These are phyloP conservation scores for Gossypium thurberi DNA, from an alignment of 345 rosid genomes.

Conservation along the genomic window DNA sequence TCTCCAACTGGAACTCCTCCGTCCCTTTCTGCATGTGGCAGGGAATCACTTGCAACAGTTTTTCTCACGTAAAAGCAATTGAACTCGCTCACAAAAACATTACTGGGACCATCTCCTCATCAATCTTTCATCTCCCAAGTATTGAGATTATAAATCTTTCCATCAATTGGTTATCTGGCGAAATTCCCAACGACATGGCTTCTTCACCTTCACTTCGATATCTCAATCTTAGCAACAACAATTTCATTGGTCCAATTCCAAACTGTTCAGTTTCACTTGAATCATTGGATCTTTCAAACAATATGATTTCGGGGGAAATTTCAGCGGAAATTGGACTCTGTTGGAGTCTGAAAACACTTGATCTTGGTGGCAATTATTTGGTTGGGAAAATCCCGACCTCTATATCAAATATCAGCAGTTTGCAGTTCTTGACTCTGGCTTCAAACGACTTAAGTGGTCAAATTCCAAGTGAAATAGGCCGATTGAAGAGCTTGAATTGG, in stretches of 20 bases:
- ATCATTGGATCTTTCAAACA: slow-evolving; percentile 71
- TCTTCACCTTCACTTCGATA: slow-evolving; percentile 46
- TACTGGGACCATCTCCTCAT: background rate
- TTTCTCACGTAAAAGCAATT: background rate
- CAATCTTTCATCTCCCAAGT: background rate
- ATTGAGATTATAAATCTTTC: slow-evolving; percentile 19
- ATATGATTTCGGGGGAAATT: slow-evolving; percentile 62
- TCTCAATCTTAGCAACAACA: slow-evolving; percentile 81
- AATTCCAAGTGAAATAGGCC: slow-evolving; percentile 46
- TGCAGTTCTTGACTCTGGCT: slow-evolving; percentile 63
- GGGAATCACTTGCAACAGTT: background rate
- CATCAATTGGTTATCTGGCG: slow-evolving; percentile 52
- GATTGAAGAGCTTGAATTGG: slow-evolving; percentile 58
- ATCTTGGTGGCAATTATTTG: slow-evolving; percentile 77
- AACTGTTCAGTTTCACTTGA: slow-evolving; percentile 36
- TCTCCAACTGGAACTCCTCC: background rate
- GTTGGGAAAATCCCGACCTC: slow-evolving; percentile 50
- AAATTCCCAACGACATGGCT: slow-evolving; percentile 42
- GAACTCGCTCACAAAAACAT: background rate
- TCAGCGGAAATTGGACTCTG: slow-evolving; percentile 44
- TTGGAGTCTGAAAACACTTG: slow-evolving; percentile 47
- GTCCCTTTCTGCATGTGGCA: background rate
- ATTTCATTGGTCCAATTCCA: slow-evolving; percentile 52
- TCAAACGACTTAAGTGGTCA: slow-evolving; percentile 69
- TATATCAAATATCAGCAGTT: slow-evolving; percentile 37